A percentile compares a stretch with the other conserved stretches of the same genome.
Evolutionary conservation across 1,284 basidiomycete species (phyloP).

Genomic region (Cystobasidium pallidum): DNA sequence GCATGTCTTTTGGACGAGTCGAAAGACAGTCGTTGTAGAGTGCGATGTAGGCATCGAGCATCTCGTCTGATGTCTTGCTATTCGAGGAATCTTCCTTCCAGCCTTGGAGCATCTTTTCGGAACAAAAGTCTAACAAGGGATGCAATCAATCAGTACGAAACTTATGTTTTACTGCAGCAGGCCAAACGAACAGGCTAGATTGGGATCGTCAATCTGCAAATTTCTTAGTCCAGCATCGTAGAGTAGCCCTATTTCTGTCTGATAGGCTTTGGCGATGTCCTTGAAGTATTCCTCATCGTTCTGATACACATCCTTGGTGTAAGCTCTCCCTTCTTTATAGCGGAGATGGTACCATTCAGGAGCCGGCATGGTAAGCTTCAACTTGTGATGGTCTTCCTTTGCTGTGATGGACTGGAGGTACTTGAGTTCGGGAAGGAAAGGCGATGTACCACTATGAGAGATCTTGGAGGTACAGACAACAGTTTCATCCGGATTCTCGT

Average conservation of each 20-base stretch:
- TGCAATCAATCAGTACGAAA: neutral
- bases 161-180: neutral
- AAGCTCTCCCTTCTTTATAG: slow-evolving; percentile 59
- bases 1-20: slow-evolving; percentile 67
- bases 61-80: slow-evolving; percentile 63
- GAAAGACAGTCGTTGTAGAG: slow-evolving; percentile 65
- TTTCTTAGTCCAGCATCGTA: slow-evolving; percentile 72
- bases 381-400: slow-evolving; percentile 55
- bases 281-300: slow-evolving; percentile 73
- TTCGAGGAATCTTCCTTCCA: slow-evolving; percentile 65
- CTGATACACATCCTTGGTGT: slow-evolving; percentile 66
- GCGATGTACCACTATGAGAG: slow-evolving; percentile 51
- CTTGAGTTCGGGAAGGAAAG: slow-evolving; percentile 56
- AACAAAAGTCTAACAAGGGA: slow-evolving; percentile 65
- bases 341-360: slow-evolving; percentile 65
- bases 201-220: slow-evolving; percentile 70
- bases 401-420: slow-evolving; percentile 55
- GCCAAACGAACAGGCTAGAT: slow-evolving; percentile 52
- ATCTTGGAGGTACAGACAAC: slow-evolving; percentile 55
- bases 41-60: slow-evolving; percentile 66
- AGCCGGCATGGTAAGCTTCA: slow-evolving; percentile 69
- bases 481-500: slow-evolving; percentile 65
- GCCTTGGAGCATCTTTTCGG: slow-evolving; percentile 65
- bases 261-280: slow-evolving; percentile 71
- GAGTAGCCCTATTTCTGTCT: slow-evolving; percentile 70